These are phyloP conservation scores for Microdochium paspali DNA, from an alignment of 2,329 filamentous ascomycete genomes.

Conservation along the genomic window DNA sequence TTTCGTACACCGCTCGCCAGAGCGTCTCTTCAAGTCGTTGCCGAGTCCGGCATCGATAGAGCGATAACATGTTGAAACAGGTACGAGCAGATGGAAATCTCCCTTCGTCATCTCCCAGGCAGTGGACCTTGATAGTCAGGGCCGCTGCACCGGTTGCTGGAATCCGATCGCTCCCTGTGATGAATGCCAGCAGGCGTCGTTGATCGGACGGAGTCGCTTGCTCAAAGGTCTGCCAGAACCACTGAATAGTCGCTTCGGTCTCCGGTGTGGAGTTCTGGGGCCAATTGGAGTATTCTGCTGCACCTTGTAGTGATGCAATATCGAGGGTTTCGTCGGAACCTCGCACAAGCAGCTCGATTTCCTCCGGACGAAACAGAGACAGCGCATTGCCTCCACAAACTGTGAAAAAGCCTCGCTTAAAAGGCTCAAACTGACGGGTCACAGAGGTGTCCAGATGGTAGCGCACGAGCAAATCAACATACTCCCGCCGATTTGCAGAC, in stretches of 20 bases:
- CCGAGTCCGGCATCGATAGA: conserved; percentile 63
- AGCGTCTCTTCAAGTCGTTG: conserved; percentile 61
- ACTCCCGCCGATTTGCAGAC: conserved; percentile 75
- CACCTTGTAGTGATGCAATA: conserved; percentile 63
- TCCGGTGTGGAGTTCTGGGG: conserved; percentile 34
- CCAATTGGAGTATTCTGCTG: conserved; percentile 81
- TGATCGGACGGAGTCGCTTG: conserved; percentile 58
- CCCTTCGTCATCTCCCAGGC: conserved; percentile 62
- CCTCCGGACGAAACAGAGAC: conserved; percentile 78
- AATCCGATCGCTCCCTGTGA: conserved; percentile 84
- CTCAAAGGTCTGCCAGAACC: conserved; percentile 85
- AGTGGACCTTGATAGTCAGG: conserved; percentile 66
- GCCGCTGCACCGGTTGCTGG: conserved; percentile 78
- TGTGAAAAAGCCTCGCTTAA: conserved; percentile 88
- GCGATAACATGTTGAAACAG: conserved; percentile 77
- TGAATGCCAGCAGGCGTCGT: conserved; percentile 71
- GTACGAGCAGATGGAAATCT: conserved; percentile 81
- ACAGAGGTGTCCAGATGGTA: conserved; percentile 74
- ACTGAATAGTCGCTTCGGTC: conserved; percentile 58
- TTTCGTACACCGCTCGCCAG: conserved; percentile 81
- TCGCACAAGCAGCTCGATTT: conserved; percentile 80
- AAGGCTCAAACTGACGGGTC: conserved; percentile 78
- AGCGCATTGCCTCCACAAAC: conserved; percentile 85
- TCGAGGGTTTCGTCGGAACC: conserved; percentile 80
- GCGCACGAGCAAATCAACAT: conserved; percentile 75